These are phyloP conservation scores for Entoloma clypeatum DNA, from an alignment of 1,284 basidiomycete species.

Conservation along the genomic window DNA sequence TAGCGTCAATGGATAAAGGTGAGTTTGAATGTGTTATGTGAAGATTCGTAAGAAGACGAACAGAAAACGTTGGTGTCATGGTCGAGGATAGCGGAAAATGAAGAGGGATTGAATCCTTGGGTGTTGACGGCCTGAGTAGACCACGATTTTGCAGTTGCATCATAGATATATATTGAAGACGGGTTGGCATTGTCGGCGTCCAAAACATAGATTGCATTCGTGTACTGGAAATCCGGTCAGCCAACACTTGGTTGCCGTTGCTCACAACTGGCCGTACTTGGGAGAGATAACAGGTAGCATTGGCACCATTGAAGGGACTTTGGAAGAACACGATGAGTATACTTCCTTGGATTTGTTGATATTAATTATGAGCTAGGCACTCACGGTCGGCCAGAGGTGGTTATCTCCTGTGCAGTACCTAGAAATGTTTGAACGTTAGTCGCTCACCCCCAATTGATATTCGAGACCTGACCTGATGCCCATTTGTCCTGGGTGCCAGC, in stretches of 20 bases:
- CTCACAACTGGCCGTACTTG: conserved; percentile 37
- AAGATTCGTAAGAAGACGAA: conserved; percentile 29
- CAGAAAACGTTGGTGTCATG: conserved; percentile 88
- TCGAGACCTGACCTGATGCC: conserved; percentile 53
- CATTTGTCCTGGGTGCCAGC: conserved; percentile 64
- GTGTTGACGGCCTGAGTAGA: conserved; percentile 51
- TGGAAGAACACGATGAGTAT: background rate
- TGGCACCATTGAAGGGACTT: conserved; percentile 65
- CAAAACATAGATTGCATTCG: conserved; percentile 76
- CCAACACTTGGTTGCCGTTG: background rate
- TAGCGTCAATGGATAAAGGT: conserved; percentile 22
- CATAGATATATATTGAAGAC: conserved; percentile 64
- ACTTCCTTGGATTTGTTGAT: too few species aligned
- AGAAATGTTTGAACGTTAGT: conserved; percentile 1
- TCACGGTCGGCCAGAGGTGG: conserved; percentile 64
- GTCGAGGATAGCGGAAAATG: conserved; percentile 70
- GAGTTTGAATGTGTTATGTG: conserved; percentile 2
- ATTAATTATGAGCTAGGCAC: conserved; percentile 26
- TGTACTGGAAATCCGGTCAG: conserved; percentile 42
- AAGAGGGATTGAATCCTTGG: conserved; percentile 51
- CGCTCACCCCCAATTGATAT: conserved; percentile 16
- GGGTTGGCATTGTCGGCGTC: conserved; percentile 69
- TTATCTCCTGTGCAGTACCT: conserved; percentile 62
- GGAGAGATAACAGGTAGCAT: conserved; percentile 70
- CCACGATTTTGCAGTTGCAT: conserved; percentile 62